Evolutionary conservation across 306 rosid genomes (phyloP), one percentile per base, ranked within the genome.

Genomic region (Trichosanthes cucumerina): DNA sequence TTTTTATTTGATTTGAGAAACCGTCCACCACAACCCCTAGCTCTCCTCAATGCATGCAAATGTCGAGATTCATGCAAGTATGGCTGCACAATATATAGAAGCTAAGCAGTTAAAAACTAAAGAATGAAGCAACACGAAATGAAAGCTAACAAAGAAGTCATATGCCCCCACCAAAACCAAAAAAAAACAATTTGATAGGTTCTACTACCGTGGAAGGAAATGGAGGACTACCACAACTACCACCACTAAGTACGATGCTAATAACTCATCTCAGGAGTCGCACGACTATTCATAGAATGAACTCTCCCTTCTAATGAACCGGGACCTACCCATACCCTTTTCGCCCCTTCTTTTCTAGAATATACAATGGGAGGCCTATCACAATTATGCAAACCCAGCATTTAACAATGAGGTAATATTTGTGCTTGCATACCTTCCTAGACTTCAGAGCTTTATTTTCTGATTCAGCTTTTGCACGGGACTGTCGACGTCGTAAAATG

Each of bases 391-490:
- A 73, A 36, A 46, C 78, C 16, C 60, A 73, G 56, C 15, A 73
- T 47, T 28, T 49, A 75, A 57, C 24, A 44, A 11, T 36, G 13
- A 54, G 18, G 3, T 9, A 60, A 26, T 43, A 54, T 80, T 70
- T 69, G 47, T 76, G 53, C 70, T n/a, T 81, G 62, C 68, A 56
- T 84, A 92, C 98, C 98, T 94, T 94, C 13, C 97, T 83, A 80
- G 88, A 86, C 90, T 88, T 92, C 73, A 90, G 39, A 81, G 82
- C 93, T 83, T 92, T 94, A 66, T 90, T 89, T 90, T 92, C 97
- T 49, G 93, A 90, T 87, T 93, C 98, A 79, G 98, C 98, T 89
- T 91, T 93, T 43, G 98, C 98, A 78, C 97, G 98, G 68, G 96
- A 93, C 79, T 93, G 98, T 41, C 98, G 85, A 9, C 97, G 97